Base-by-base conservation (phyloP, 805 yeast species). In the Myxozyma geophila region DNA sequence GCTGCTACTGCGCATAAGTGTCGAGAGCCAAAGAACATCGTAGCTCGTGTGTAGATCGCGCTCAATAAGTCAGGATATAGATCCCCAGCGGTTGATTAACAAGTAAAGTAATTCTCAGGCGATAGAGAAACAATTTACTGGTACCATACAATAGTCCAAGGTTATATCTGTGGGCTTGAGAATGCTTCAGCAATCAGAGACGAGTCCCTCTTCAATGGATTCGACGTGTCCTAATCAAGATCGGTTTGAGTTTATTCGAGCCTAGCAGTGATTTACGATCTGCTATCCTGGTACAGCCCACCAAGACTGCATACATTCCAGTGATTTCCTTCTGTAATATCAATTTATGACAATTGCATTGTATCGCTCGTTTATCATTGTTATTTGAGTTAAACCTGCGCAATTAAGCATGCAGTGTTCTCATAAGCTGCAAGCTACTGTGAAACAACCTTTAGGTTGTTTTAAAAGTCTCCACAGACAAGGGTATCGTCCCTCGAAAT, bases 221-320 rank as follows among this genome's bases (percentile, higher is more conserved):
- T 53, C 17, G 57, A 41, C 57, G 48, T 53, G 57, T 33, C 57
- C 57, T 10, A 41, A 40, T 53, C 57, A 7, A 23, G 50, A 46
- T 23, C 35, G 50, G 47, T 43, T 43, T 43, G 19, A 43, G 19
- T 17, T 43, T 19, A 12, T 17, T 43, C 10, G 47, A 7, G 47
- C 21, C n/a, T 7, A 28, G 28, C 28, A 28, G 28, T 28, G 28
- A 39, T 39, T 39, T 39, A 15, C 41, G 13, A 39, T 12, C 41
- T 2, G 13, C 41, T 39, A 5, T 28, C 28, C 28, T 28, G 5
- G 28, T 28, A 5, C 28, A 28, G 28, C 5, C 28, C 28, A 28
- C 28, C 28, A 28, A 28, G 28, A 5, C 28, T 28, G 5, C 28
- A 5, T 28, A 28, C 5, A 28, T 28, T 28, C 28, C 28, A 28